These are phyloP conservation scores for Pelargonium fulgidum DNA, from an alignment of 441 rosid species.

Conservation along the genomic window DNA sequence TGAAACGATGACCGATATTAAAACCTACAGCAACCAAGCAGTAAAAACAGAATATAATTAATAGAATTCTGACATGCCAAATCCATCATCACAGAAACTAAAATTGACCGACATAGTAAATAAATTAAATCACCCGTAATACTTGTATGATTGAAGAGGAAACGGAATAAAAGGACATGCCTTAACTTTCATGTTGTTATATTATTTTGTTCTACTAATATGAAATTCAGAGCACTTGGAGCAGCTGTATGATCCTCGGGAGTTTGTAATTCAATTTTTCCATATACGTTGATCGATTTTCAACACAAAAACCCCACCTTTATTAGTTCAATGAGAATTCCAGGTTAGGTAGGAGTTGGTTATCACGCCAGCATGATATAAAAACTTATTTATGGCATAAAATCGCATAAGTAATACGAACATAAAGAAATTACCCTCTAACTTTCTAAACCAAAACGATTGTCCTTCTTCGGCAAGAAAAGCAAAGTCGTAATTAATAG, in stretches of 20 bases:
- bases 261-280: neutral
- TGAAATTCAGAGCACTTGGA: neutral
- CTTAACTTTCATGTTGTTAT: neutral
- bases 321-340: neutral
- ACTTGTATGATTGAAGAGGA: neutral
- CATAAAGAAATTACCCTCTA: neutral
- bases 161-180: neutral
- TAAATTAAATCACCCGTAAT: neutral
- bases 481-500: neutral
- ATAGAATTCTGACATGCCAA: slow-evolving; percentile 9
- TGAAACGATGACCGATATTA: slow-evolving; percentile 18
- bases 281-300: neutral
- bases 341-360: neutral
- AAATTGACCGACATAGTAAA: neutral
- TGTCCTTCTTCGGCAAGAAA: neutral
- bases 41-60: slow-evolving; percentile 15
- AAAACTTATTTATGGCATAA: neutral
- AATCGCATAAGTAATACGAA: too few relatives aligned
- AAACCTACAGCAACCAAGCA: slow-evolving; percentile 23
- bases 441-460: neutral
- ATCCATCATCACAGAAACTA: slow-evolving; percentile 10
- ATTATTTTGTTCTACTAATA: neutral
- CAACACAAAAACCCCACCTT: neutral
- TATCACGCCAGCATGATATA: neutral
- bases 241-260: neutral